Conservation (phyloP, 306 rosid genomes). For the Medicago arabica region DNA sequence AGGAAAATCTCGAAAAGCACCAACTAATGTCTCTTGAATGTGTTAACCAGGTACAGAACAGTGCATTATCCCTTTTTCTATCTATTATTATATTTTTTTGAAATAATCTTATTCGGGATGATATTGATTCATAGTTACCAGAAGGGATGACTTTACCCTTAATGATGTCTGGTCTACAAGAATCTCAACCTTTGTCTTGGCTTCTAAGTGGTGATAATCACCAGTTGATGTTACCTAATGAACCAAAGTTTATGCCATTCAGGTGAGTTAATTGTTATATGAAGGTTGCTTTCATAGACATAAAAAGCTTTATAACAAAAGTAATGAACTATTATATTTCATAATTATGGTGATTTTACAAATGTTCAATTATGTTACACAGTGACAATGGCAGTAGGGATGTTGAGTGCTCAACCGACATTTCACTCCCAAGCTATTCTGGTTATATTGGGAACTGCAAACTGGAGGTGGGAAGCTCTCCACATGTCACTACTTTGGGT, state of each 20-base stretch:
- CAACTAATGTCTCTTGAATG: constrained; percentile 60
- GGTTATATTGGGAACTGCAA: constrained; percentile 52
- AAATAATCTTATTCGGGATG: constrained; percentile 32
- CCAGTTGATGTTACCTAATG: constrained; percentile 53
- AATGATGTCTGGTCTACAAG: constrained; percentile 66
- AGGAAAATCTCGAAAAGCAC: constrained; percentile 69
- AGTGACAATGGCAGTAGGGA: constrained; percentile 54
- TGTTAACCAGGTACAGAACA: constrained; percentile 58
- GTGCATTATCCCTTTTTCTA: neutral
- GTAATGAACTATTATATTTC: neutral
- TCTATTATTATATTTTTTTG: constrained; percentile 5
- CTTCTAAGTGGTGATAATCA: constrained; percentile 57
- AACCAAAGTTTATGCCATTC: constrained; percentile 57
- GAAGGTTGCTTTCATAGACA: constrained; percentile 11
- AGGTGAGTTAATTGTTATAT: constrained; percentile 53
- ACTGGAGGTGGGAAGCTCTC: constrained; percentile 57
- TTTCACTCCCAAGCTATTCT: constrained; percentile 57
- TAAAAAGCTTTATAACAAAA: neutral
- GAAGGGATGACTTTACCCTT: constrained; percentile 63
- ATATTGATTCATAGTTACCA: constrained; percentile 53
- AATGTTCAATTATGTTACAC: constrained; percentile 33
- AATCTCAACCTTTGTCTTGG: constrained; percentile 71
- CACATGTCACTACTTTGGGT: constrained; percentile 54
- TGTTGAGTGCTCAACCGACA: constrained; percentile 62
- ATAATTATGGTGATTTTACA: constrained; percentile 14